phyloP scores from a whole-genome alignment of 75 land plant genomes.

The Selaginella tamariscina region DNA sequence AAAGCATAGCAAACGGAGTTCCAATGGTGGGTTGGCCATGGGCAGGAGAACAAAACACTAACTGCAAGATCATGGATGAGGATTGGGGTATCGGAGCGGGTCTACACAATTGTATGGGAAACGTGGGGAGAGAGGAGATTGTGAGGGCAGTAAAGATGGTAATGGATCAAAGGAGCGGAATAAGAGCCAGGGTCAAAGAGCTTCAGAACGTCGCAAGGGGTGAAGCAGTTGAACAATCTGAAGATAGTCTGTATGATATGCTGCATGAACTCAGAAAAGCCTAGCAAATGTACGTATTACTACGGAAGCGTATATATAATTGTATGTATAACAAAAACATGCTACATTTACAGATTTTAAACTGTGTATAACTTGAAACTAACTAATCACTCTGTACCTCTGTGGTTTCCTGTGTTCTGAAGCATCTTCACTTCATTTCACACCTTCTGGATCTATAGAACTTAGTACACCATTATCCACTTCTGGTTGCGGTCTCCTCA shows the following conservation, averaged over 20 bases:
- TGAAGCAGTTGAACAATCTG: neutral
- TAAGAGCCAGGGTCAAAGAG: neutral
- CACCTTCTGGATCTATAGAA: too few species aligned
- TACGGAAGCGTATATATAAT: too few species aligned
- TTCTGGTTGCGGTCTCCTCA: too few species aligned
- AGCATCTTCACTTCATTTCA: too few species aligned
- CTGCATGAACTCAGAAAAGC: neutral
- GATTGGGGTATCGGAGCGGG: neutral
- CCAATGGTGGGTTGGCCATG: constrained; percentile 3
- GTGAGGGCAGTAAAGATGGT: neutral
- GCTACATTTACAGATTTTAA: too few species aligned
- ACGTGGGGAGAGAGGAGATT: neutral
- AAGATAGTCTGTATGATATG: neutral
- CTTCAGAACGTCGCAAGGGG: neutral
- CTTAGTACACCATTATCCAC: too few species aligned
- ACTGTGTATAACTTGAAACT: too few species aligned
- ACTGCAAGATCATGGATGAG: neutral
- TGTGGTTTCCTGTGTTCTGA: too few species aligned
- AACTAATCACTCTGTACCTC: too few species aligned
- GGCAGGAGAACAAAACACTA: constrained; percentile 2
- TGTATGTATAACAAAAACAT: too few species aligned
- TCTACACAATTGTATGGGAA: neutral
- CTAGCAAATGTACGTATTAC: too few species aligned
- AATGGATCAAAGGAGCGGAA: neutral
- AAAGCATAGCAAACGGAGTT: neutral